A percentile compares a stretch with the other conserved stretches of the same genome.
These are phyloP conservation scores for Beta vulgaris DNA, from an alignment of 148 eudicot genomes.

Conservation along the genomic window DNA sequence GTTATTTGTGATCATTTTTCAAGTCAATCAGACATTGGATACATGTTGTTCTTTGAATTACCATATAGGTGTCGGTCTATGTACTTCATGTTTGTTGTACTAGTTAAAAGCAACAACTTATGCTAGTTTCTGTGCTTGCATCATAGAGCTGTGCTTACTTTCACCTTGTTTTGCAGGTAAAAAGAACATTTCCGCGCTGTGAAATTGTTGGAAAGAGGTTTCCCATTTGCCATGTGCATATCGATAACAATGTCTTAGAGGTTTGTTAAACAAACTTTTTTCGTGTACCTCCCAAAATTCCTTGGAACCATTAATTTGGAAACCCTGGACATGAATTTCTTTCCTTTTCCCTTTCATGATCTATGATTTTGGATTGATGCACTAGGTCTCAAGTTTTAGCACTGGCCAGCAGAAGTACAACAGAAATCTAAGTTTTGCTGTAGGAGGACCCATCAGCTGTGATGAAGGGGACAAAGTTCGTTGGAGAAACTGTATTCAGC, in stretches of 20 bases:
- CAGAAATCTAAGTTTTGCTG: conserved; percentile 27
- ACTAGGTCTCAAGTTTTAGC: conserved; percentile 88
- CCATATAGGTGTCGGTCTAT: background rate
- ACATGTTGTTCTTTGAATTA: background rate
- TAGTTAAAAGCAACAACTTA: background rate
- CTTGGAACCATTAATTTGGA: background rate
- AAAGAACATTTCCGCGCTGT: conserved; percentile 43
- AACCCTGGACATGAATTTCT: background rate
- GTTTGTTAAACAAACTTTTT: conserved; percentile 28
- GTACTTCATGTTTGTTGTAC: background rate
- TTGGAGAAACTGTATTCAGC: conserved; percentile 74
- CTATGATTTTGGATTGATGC: conserved; percentile 13
- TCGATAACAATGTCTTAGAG: conserved; percentile 54
- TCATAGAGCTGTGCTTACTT: conserved; percentile 2
- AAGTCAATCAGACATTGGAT: background rate
- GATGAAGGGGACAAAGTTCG: conserved; percentile 66
- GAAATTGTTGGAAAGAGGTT: conserved; percentile 64
- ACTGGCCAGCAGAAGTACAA: conserved; percentile 38
- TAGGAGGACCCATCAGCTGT: conserved; percentile 37
- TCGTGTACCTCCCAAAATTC: background rate
- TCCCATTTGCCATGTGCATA: conserved; percentile 79
- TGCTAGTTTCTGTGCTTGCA: background rate
- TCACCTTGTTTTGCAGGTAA: conserved; percentile 40
- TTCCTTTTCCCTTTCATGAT: background rate
- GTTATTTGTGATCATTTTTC: conserved; percentile 31